phyloP scores from a whole-genome alignment of 805 yeast genomes.

The Torulaspora indica region DNA sequence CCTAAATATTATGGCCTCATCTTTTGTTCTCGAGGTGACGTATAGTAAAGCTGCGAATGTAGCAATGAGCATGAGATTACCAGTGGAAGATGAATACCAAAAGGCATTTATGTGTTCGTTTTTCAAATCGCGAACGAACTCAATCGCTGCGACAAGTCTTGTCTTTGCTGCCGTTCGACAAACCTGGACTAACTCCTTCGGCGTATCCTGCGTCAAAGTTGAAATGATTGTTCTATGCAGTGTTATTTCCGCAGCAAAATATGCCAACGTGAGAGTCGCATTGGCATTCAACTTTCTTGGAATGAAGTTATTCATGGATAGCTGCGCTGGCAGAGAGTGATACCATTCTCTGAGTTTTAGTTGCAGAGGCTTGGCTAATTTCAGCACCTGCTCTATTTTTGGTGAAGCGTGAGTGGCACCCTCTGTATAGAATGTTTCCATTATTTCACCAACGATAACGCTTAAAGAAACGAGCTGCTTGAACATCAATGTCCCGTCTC shows the following conservation, averaged over 20 bases:
- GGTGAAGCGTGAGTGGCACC: constrained; percentile 52
- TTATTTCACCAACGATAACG: constrained; percentile 63
- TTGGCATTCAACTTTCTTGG: constrained; percentile 64
- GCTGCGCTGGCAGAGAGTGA: constrained; percentile 59
- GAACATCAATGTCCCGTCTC: constrained; percentile 64
- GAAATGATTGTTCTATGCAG: constrained; percentile 74
- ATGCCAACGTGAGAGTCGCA: constrained; percentile 76
- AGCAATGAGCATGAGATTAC: constrained; percentile 77
- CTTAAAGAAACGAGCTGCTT: constrained; percentile 63
- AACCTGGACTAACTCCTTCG: constrained; percentile 54
- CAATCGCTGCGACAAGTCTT: constrained; percentile 74
- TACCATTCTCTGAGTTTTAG: constrained; percentile 69
- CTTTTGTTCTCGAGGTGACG: constrained; percentile 57
- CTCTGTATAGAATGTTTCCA: constrained; percentile 68
- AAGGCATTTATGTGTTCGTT: constrained; percentile 82
- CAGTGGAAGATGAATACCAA: constrained; percentile 81
- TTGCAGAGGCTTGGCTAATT: constrained; percentile 77
- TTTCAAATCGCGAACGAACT: constrained; percentile 66
- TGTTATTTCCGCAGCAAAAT: constrained; percentile 85
- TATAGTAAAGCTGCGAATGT: constrained; percentile 79
- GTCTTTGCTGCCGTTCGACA: constrained; percentile 85
- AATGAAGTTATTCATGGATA: constrained; percentile 58
- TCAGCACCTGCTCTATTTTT: constrained; percentile 63
- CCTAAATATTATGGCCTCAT: constrained; percentile 60
- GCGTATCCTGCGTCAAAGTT: constrained; percentile 42